phyloP scores from a whole-genome alignment of 257 asterid species.

The Fraxinus quadrangulata region DNA sequence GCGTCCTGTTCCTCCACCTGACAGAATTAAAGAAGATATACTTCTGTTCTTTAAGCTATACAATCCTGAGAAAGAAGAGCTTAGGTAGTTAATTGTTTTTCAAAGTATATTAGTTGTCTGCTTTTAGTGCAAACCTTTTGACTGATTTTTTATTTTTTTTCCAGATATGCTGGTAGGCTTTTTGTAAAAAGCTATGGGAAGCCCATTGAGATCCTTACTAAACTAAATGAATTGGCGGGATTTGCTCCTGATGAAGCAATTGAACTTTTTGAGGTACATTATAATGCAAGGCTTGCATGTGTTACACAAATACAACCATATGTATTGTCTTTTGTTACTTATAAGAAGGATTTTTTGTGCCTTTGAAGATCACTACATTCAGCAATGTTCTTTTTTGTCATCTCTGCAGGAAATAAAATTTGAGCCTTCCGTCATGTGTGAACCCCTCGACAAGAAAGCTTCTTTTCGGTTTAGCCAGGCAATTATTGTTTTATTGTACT shows the following conservation, averaged over 20 bases:
- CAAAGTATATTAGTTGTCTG: background rate
- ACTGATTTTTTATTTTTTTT: slow-evolving; percentile 25
- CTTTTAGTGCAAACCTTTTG: slow-evolving; percentile 13
- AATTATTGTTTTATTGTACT: slow-evolving; percentile 14
- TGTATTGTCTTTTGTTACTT: slow-evolving; percentile 18
- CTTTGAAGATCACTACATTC: background rate
- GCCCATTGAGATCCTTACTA: slow-evolving; percentile 70
- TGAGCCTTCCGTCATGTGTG: slow-evolving; percentile 98
- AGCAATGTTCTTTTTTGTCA: slow-evolving; percentile 19
- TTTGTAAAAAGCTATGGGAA: slow-evolving; percentile 72
- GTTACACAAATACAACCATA: slow-evolving; percentile 3
- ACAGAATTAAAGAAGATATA: slow-evolving; percentile 76
- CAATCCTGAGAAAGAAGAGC: slow-evolving; percentile 91
- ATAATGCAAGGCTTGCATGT: background rate
- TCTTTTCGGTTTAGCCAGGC: slow-evolving; percentile 87
- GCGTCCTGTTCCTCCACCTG: slow-evolving; percentile 68
- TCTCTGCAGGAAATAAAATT: slow-evolving; percentile 77
- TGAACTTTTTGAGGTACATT: slow-evolving; percentile 84
- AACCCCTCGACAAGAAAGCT: slow-evolving; percentile 72
- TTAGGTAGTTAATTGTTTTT: slow-evolving; percentile 51
- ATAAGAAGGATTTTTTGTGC: background rate
- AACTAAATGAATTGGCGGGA: slow-evolving; percentile 86
- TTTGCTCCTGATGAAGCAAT: slow-evolving; percentile 86
- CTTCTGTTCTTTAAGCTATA: slow-evolving; percentile 86
- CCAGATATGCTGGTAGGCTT: slow-evolving; percentile 83